phyloP scores from a whole-genome alignment of 768 basidiomycete genomes.

The Mycena pura region DNA sequence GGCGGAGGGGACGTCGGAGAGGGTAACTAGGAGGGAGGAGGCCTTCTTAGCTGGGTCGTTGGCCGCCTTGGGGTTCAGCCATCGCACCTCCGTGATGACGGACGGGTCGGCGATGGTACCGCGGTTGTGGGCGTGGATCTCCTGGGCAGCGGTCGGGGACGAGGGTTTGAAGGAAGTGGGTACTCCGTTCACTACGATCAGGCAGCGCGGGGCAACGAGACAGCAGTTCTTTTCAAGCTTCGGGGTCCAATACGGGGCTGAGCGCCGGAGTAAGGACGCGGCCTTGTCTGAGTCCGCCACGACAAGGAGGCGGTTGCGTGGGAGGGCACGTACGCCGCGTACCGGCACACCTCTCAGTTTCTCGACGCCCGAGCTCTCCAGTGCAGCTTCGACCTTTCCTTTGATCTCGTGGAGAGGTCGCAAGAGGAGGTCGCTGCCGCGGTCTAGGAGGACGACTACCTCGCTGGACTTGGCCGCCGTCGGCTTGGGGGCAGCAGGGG shows the following conservation, averaged over 20 bases:
- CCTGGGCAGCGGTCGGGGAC: background rate
- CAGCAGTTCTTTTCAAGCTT: too few species aligned
- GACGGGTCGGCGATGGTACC: background rate
- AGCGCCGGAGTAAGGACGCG: too few species aligned
- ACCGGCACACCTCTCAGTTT: too few species aligned
- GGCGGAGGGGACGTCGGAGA: background rate
- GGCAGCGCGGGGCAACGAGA: too few species aligned
- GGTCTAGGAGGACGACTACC: background rate
- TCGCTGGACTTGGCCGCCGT: background rate
- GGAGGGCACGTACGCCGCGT: too few species aligned
- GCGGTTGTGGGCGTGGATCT: background rate
- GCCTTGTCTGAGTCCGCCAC: too few species aligned
- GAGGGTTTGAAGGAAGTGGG: too few species aligned
- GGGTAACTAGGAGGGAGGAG: background rate
- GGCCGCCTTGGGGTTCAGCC: background rate
- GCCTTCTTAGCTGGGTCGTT: background rate
- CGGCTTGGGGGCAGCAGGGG: background rate
- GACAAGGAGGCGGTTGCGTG: too few species aligned
- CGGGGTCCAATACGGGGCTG: too few species aligned
- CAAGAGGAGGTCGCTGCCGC: background rate
- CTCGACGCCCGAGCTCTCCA: too few species aligned
- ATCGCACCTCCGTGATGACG: background rate
- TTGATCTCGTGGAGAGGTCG: background rate
- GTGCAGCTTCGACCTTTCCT: too few species aligned
- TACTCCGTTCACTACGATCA: too few species aligned